These are phyloP conservation scores for Lodderomyces margitis DNA, from an alignment of 1,139 yeast species.

Conservation along the genomic window DNA sequence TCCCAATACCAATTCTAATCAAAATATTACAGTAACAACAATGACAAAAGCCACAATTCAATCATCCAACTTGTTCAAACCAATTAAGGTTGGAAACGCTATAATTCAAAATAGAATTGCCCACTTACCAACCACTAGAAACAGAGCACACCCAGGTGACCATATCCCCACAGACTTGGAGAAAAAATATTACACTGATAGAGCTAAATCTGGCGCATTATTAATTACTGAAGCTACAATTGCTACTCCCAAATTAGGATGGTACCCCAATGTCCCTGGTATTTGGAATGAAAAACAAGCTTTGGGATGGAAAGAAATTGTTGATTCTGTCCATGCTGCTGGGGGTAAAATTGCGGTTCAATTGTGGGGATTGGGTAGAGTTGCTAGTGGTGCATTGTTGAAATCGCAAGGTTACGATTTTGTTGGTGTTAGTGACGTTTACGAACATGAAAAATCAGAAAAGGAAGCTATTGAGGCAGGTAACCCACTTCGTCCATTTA, in stretches of 20 bases:
- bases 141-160: slow-evolving; percentile 41
- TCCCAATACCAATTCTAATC: too few species aligned
- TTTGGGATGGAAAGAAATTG: slow-evolving; percentile 53
- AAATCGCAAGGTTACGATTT: slow-evolving; percentile 31
- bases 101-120: slow-evolving; percentile 42
- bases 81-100: slow-evolving; percentile 44
- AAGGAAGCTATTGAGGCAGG: slow-evolving; percentile 31
- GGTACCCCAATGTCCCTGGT: slow-evolving; percentile 51
- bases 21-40: background rate
- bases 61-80: slow-evolving; percentile 41
- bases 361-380: slow-evolving; percentile 62
- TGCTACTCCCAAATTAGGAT: slow-evolving; percentile 30
- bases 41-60: slow-evolving; percentile 12
- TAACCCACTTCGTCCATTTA: slow-evolving; percentile 37
- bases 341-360: slow-evolving; percentile 42
- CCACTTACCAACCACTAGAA: slow-evolving; percentile 56
- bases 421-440: slow-evolving; percentile 27
- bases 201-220: slow-evolving; percentile 55
- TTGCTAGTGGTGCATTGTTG: slow-evolving; percentile 42
- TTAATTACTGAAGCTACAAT: slow-evolving; percentile 40
- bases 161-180: slow-evolving; percentile 48
- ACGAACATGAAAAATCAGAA: slow-evolving; percentile 22
- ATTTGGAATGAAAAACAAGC: slow-evolving; percentile 50
- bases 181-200: slow-evolving; percentile 49
- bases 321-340: slow-evolving; percentile 21